Conservation (phyloP, 2,329 filamentous ascomycete species). For the Plectosphaerella cucumerina region DNA sequence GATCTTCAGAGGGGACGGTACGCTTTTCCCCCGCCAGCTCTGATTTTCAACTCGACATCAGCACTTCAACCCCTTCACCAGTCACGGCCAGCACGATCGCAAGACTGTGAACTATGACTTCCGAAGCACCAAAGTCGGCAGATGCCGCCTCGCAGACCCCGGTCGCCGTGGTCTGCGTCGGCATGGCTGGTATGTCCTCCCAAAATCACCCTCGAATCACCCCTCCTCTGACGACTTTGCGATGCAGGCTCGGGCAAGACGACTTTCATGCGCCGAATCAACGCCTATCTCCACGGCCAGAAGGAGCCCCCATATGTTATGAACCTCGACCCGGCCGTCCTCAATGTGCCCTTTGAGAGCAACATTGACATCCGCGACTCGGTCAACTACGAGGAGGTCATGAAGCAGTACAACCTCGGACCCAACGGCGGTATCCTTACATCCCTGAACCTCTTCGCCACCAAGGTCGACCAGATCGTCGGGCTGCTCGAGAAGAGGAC, state of each 20-base stretch:
- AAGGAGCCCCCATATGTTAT: constrained; percentile 86
- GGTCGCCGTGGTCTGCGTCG: constrained; percentile 85
- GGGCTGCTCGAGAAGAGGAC: constrained; percentile 85
- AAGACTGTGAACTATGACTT: no score
- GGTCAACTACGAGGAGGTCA: constrained; percentile 99
- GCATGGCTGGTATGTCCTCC: constrained; percentile 74
- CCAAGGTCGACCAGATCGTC: constrained; percentile 96
- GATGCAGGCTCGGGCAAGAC: constrained; percentile 84
- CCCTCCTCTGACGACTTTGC: constrained; percentile 7
- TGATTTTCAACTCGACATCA: no score
- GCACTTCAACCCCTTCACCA: no score
- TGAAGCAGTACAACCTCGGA: constrained; percentile 98
- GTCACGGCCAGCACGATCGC: no score
- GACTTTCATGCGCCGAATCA: constrained; percentile 99
- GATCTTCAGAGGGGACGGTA: no score
- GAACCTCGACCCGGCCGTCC: constrained; percentile 93
- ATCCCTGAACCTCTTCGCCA: constrained; percentile 92
- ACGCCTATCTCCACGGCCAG: constrained; percentile 81
- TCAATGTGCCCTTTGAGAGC: constrained; percentile 88
- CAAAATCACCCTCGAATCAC: background rate
- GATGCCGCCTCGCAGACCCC: constrained; percentile 39
- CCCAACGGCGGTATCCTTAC: constrained; percentile 97
- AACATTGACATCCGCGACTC: constrained; percentile 99
- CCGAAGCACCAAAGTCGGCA: no score
- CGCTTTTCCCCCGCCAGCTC: no score